Evolutionary conservation across 2,329 filamentous ascomycete genomes (phyloP).

Genomic region (Alternaria ventricosa): DNA sequence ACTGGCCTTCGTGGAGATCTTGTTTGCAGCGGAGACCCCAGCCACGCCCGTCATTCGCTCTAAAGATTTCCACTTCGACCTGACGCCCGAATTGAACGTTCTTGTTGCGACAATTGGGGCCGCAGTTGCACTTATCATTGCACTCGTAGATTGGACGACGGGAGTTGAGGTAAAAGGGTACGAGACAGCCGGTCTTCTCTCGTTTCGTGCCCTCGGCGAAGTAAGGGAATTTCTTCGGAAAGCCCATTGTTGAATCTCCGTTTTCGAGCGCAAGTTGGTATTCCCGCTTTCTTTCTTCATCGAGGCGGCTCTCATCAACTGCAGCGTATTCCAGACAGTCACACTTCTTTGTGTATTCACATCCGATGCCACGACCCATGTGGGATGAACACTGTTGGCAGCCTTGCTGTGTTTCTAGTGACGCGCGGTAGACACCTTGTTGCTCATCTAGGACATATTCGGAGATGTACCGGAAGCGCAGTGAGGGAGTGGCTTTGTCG

Average conservation of each 20-base stretch:
- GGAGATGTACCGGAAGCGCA: conserved; percentile 73
- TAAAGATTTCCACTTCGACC: conserved; percentile 77
- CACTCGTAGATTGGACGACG: conserved; percentile 76
- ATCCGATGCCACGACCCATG: conserved; percentile 60
- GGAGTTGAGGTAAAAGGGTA: conserved; percentile 52
- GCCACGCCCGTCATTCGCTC: conserved; percentile 69
- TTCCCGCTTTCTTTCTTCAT: conserved; percentile 25
- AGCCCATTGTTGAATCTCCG: conserved; percentile 39
- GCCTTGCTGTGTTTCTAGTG: conserved; percentile 69
- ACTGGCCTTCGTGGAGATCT: conserved; percentile 73
- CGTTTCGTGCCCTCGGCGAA: conserved; percentile 44
- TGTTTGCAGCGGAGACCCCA: conserved; percentile 76
- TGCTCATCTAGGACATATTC: conserved; percentile 60
- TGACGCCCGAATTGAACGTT: conserved; percentile 77
- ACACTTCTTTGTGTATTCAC: conserved; percentile 69
- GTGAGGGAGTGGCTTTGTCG: conserved; percentile 62
- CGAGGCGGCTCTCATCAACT: conserved; percentile 51
- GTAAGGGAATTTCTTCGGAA: conserved; percentile 69
- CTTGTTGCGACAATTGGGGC: conserved; percentile 70
- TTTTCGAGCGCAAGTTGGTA: conserved; percentile 26
- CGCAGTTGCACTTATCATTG: conserved; percentile 73
- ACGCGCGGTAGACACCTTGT: conserved; percentile 65
- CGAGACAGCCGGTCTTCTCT: conserved; percentile 38
- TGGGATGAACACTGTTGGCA: conserved; percentile 68
- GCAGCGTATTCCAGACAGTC: conserved; percentile 71